phyloP scores from a whole-genome alignment of 2,329 filamentous ascomycete genomes.

The Diplodia seriata region DNA sequence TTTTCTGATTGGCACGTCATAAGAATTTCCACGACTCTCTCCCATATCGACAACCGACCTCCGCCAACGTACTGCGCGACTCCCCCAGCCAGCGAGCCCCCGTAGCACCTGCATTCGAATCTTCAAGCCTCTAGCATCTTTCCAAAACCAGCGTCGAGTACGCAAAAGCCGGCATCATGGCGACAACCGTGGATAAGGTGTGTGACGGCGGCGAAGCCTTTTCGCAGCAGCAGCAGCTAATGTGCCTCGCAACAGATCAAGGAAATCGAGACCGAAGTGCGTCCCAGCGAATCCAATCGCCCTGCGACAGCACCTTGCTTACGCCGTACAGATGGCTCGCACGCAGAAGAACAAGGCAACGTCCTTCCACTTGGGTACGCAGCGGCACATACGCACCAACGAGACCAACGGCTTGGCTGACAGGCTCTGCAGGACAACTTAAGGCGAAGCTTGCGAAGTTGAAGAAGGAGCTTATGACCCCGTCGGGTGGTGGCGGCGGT shows the following conservation, averaged over 20 bases:
- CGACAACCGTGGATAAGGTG: constrained; percentile 97
- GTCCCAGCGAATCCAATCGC: constrained; percentile 41
- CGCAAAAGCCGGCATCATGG: constrained; percentile 67
- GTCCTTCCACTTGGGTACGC: constrained; percentile 80
- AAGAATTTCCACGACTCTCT: neutral
- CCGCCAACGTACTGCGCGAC: constrained; percentile 32
- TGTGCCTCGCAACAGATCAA: constrained; percentile 73
- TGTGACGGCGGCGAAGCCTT: constrained; percentile 39
- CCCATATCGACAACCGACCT: constrained; percentile 7
- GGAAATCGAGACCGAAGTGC: constrained; percentile 90
- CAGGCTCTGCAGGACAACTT: constrained; percentile 68
- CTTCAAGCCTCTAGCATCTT: neutral
- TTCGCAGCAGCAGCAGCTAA: constrained; percentile 46
- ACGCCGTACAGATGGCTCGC: constrained; percentile 75
- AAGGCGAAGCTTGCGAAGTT: constrained; percentile 99
- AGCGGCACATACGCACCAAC: neutral
- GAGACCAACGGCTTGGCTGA: constrained; percentile 37
- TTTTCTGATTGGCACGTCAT: constrained; percentile 26
- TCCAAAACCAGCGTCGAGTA: constrained; percentile 5
- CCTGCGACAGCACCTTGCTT: constrained; percentile 31
- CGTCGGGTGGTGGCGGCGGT: constrained; percentile 78
- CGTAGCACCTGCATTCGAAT: too few relatives aligned
- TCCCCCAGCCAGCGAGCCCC: neutral
- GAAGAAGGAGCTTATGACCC: constrained; percentile 93
- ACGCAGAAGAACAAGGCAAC: constrained; percentile 98